A percentile compares a stretch with the other conserved stretches of the same genome.
phyloP scores from a whole-genome alignment of 306 rosid species.

The Quercus mongolica region DNA sequence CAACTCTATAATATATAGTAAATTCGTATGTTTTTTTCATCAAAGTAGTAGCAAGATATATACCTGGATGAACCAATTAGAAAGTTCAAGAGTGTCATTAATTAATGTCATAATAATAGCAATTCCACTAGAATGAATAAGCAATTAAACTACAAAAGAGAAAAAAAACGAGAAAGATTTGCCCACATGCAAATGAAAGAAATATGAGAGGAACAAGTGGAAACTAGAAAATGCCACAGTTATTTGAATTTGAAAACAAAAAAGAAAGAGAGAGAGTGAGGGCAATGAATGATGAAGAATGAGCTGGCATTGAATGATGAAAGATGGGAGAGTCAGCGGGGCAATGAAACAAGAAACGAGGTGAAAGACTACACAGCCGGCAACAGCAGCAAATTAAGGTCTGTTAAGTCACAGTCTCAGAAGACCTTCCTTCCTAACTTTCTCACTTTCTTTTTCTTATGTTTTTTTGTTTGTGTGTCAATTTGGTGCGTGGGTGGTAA shows the following conservation, averaged over 20 bases:
- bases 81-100: neutral
- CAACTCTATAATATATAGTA: neutral
- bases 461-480: neutral
- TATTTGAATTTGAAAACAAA: slow-evolving; percentile 32
- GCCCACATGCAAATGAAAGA: neutral
- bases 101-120: neutral
- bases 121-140: neutral
- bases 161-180: neutral
- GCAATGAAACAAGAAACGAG: slow-evolving; percentile 38
- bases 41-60: no score
- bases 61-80: no score
- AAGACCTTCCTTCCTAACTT: slow-evolving; percentile 1
- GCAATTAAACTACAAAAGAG: neutral
- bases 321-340: slow-evolving; percentile 39
- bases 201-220: neutral
- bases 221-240: neutral
- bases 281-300: slow-evolving; percentile 20
- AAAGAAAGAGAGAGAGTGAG: neutral
- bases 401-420: slow-evolving; percentile 18
- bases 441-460: neutral
- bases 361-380: slow-evolving; percentile 9
- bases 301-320: slow-evolving; percentile 57
- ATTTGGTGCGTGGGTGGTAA: slow-evolving; percentile 2
- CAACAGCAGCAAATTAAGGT: neutral
- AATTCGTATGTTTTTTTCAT: no score